Base-by-base conservation (phyloP, 768 basidiomycete genomes). In the Podaxis sp. region DNA sequence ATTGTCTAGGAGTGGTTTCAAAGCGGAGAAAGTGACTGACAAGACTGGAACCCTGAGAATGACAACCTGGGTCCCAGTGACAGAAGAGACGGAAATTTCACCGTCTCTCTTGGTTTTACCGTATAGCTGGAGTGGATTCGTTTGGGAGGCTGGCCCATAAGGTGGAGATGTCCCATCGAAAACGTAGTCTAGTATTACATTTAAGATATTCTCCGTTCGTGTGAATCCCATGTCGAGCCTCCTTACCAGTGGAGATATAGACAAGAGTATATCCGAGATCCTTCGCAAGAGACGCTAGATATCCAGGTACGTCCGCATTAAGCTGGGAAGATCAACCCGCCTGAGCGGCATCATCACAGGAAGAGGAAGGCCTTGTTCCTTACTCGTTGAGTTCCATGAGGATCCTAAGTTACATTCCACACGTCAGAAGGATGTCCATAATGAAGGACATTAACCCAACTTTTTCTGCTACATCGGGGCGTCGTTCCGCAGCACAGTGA, bases 91-190 rank as follows among this genome's bases (percentile, higher is more conserved):
- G n/a, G 85, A 89, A 13, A 86, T 66, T 76, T 99, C 97, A 1
- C 94, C 96, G 24, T 88, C 91, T 38, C 88, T 82, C 74, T 99
- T 99, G 2, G 91, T 90, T 67, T 82, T 75, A 1, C 94, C 96
- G 70, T 99, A 99, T 15, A 91, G 77, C 59, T 99, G 91, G 38
- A 98, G 75, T 0, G 96, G 96, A 70, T 94, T 93, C 12, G 93
- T 85, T 36, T 74, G 69, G 13, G 89, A 85, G 6, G 80, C 79
- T 0, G 93, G 89, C 5, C 83, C 80, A 77, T 99, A 99, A 0
- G 95, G 94, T 2, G 96, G 93, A 1, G 88, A 87, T n/a, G 83
- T 88, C 1, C 96, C 96, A 65, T 96, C 93, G 70, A 98, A 98
- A 15, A 99, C 94, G 75, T 98, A 98, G 74, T 99, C 95, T 89